These are phyloP conservation scores for Cordyceps cicadae DNA, from an alignment of 2,329 filamentous ascomycete genomes.

Conservation along the genomic window DNA sequence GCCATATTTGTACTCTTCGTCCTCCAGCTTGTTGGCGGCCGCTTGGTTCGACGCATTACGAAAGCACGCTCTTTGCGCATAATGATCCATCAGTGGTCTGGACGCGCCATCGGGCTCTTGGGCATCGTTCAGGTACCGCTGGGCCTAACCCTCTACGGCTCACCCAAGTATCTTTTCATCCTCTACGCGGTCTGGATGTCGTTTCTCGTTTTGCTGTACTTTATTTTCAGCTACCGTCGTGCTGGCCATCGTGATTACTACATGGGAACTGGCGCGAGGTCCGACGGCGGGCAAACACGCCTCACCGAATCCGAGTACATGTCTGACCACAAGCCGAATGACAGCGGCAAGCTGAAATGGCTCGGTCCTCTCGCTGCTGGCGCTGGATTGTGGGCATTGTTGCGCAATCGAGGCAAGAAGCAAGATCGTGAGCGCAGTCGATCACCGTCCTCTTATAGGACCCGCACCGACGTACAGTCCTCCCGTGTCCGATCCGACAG, in stretches of 20 bases:
- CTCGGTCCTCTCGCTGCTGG: constrained; percentile 46
- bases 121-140: constrained; percentile 83
- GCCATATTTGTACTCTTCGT: constrained; percentile 68
- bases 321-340: constrained; percentile 25
- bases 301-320: constrained; percentile 34
- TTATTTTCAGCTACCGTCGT: constrained; percentile 67
- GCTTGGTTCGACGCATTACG: constrained; percentile 48
- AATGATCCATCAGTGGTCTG: constrained; percentile 82
- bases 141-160: constrained; percentile 86
- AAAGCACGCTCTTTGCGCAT: constrained; percentile 41
- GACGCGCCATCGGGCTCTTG: constrained; percentile 67
- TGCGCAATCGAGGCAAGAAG: constrained; percentile 35
- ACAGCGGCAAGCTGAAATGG: constrained; percentile 33
- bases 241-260: constrained; percentile 47
- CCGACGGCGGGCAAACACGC: constrained; percentile 34
- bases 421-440: constrained; percentile 31
- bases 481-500: constrained; percentile 48
- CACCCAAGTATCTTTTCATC: constrained; percentile 76
- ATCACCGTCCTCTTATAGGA: constrained; percentile 28
- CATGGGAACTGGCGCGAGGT: constrained; percentile 50
- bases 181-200: constrained; percentile 74
- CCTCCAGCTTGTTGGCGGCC: constrained; percentile 62
- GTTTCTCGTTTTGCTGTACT: constrained; percentile 65
- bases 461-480: constrained; percentile 41
- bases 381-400: constrained; percentile 39